Evolutionary conservation across 139 green algal genomes (phyloP), one percentile per base, ranked within the genome.

Genomic region (Coelastrella sp.): DNA sequence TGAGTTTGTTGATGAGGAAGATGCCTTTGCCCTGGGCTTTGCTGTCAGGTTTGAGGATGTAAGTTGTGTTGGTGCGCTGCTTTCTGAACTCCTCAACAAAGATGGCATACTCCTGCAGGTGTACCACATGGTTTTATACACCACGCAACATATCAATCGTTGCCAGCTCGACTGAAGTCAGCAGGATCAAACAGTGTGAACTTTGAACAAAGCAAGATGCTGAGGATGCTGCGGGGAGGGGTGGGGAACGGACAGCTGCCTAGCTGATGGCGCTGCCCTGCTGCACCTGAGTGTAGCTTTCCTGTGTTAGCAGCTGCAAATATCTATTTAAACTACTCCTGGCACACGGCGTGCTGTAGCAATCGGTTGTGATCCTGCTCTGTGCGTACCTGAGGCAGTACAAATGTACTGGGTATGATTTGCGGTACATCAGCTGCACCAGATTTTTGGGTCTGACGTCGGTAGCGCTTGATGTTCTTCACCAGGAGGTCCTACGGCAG

Each of bases 381-480:
- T 77, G 71, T n/a, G 71, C 93, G 77, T 22, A 86, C 80, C 80
- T 96, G 94, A 4, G 95, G 95, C 71, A 96, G 91, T 14, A 96
- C 94, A 80, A 92, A 97, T 0, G 95, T 97, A 20, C 90, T 86
- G 13, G 96, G 95, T 64, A 96, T 86, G 90, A 97, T 95, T 76
- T 96, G 92, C 19, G 65, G 65, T 20, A 59, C 32, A 59, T 65
- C 22, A 23, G 57, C 17, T 57, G 10, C 73, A 32, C 5, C 94
- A n/a, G 96, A 93, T 58, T 95, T 95, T 80, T 90, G 87, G 19
- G 91, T 22, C 59, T 92, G 88, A 86, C 94, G 96, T 65, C 94
- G 90, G 61, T 95, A 96, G 5, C 96, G 90, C 92, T 97, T 98
- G 14, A 98, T 86, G 89, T 98, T 98, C 91, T 98, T 98, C 2